Conservation (phyloP, 2,329 filamentous ascomycete species). For the Sordariomycetes sp. region DNA sequence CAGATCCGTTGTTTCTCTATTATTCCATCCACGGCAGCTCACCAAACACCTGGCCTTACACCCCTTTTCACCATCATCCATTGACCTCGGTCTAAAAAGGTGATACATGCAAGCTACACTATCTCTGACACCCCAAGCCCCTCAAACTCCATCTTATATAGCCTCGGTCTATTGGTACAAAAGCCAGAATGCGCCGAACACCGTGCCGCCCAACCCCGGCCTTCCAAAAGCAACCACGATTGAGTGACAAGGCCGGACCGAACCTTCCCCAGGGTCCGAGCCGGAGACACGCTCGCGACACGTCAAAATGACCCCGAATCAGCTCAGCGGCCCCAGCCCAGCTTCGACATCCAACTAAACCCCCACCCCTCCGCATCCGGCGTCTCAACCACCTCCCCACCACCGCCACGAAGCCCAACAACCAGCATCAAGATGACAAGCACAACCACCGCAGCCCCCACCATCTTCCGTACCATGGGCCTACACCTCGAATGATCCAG, state of each 20-base stretch:
- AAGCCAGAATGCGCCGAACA: background rate
- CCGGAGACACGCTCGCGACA: background rate
- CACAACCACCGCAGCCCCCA: constrained; percentile 7
- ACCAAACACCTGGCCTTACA: too few species aligned
- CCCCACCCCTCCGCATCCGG: constrained; percentile 2
- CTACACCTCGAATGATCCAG: constrained; percentile 10
- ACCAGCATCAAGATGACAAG: constrained; percentile 8
- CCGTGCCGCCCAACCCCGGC: background rate
- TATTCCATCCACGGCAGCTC: too few species aligned
- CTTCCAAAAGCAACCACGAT: background rate
- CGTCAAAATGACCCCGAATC: background rate
- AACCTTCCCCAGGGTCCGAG: background rate
- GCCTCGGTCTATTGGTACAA: background rate
- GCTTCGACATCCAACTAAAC: constrained; percentile 3
- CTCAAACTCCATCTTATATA: background rate
- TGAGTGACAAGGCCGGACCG: background rate
- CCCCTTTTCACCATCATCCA: too few species aligned
- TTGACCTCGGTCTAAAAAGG: background rate
- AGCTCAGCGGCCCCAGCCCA: constrained; percentile 5
- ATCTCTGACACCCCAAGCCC: background rate
- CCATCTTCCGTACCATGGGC: constrained; percentile 8
- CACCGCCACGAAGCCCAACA: constrained; percentile 7
- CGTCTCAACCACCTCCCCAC: background rate
- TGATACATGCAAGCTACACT: background rate
- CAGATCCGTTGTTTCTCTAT: too few species aligned